phyloP scores from a whole-genome alignment of 2,329 filamentous ascomycete genomes.

The Penicillium sp. region DNA sequence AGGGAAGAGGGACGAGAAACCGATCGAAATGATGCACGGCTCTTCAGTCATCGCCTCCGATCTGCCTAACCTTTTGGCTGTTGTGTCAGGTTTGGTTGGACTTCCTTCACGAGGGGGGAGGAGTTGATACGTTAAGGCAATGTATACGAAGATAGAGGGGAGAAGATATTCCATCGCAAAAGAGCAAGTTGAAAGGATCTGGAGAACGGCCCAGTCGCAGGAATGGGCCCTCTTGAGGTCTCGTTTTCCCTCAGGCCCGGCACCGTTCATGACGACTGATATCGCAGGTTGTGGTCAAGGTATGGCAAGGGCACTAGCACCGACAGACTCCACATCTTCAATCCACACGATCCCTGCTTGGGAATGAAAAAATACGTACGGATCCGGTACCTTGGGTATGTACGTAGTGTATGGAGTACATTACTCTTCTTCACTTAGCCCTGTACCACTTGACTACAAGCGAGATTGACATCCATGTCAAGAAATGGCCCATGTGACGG shows the following conservation, averaged over 20 bases:
- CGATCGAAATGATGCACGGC: conserved; percentile 5
- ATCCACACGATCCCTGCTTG: conserved; percentile 23
- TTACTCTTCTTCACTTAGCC: background rate
- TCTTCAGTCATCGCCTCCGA: conserved; percentile 7
- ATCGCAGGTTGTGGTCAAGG: conserved; percentile 21
- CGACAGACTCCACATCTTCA: conserved; percentile 18
- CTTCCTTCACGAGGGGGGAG: background rate
- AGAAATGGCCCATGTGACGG: background rate
- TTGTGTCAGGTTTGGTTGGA: conserved; percentile 18
- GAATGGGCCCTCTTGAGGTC: background rate
- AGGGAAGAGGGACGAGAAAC: background rate
- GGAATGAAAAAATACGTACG: conserved; percentile 14
- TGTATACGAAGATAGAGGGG: too few relatives aligned
- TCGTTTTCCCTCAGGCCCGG: background rate
- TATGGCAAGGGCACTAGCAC: conserved; percentile 22
- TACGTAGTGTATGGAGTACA: background rate
- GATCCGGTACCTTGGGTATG: conserved; percentile 4
- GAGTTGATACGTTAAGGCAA: background rate
- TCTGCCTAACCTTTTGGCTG: conserved; percentile 6
- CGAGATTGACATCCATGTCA: background rate
- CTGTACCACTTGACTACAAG: conserved; percentile 1
- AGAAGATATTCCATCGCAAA: too few relatives aligned
- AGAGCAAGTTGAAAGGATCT: background rate
- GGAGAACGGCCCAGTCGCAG: background rate
- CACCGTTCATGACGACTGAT: conserved; percentile 15